Evolutionary conservation across 2,329 filamentous ascomycete genomes (phyloP).

Genomic region (Xylaria digitata): DNA sequence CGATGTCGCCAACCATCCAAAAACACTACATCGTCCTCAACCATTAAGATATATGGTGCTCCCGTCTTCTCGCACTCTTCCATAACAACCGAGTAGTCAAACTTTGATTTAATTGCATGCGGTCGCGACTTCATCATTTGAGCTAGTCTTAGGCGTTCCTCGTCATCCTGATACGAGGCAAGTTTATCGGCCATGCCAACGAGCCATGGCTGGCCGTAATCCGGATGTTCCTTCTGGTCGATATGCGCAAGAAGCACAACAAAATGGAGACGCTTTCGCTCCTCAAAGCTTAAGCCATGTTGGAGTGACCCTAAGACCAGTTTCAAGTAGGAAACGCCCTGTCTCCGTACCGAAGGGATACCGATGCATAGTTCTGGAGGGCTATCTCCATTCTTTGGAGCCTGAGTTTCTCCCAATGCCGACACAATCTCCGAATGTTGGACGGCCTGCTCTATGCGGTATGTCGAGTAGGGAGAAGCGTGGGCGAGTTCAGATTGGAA

Average conservation of each 20-base stretch:
- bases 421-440: slow-evolving; percentile 31
- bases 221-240: slow-evolving; percentile 38
- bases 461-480: slow-evolving; percentile 36
- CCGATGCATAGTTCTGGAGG: slow-evolving; percentile 43
- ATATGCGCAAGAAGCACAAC: slow-evolving; percentile 45
- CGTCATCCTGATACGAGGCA: slow-evolving; percentile 40
- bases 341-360: slow-evolving; percentile 39
- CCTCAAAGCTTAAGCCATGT: slow-evolving; percentile 36
- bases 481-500: slow-evolving; percentile 41
- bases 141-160: slow-evolving; percentile 7
- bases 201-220: slow-evolving; percentile 41
- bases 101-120: slow-evolving; percentile 39
- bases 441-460: slow-evolving; percentile 39
- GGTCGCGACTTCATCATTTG: slow-evolving; percentile 18
- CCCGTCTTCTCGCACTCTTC: slow-evolving; percentile 41
- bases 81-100: slow-evolving; percentile 44
- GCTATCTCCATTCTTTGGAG: neutral
- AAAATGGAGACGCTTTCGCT: slow-evolving; percentile 38
- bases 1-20: slow-evolving; percentile 47
- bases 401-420: neutral
- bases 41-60: slow-evolving; percentile 42
- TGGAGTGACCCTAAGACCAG: slow-evolving; percentile 41
- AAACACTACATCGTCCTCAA: slow-evolving; percentile 48
- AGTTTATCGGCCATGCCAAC: slow-evolving; percentile 41
- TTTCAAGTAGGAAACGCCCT: slow-evolving; percentile 43